phyloP scores from a whole-genome alignment of 495 filamentous ascomycete genomes.

The Penicillium maclennaniae region DNA sequence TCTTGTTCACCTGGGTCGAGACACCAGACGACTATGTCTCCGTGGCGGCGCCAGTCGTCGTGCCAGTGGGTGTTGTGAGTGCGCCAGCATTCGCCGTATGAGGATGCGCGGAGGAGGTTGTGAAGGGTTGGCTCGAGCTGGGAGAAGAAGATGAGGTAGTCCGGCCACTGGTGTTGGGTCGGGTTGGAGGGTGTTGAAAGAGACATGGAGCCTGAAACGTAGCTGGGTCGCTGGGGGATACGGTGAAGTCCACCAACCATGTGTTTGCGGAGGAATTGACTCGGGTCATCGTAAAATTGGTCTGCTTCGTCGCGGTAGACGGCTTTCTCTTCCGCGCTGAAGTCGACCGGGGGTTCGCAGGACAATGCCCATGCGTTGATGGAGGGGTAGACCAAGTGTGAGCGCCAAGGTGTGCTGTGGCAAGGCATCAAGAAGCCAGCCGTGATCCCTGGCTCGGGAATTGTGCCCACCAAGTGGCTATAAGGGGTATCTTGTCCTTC shows the following conservation, averaged over 20 bases:
- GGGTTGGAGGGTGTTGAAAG: background rate
- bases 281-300: slow-evolving; percentile 71
- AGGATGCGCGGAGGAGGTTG: slow-evolving; percentile 47
- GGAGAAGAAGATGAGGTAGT: slow-evolving; percentile 63
- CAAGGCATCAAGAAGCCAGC: slow-evolving; percentile 95
- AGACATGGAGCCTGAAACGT: slow-evolving; percentile 6
- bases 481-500: slow-evolving; percentile 3
- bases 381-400: slow-evolving; percentile 68
- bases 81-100: slow-evolving; percentile 66
- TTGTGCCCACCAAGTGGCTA: background rate
- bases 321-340: slow-evolving; percentile 52
- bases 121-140: slow-evolving; percentile 53
- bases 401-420: slow-evolving; percentile 96
- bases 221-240: slow-evolving; percentile 40
- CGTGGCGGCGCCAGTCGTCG: slow-evolving; percentile 79
- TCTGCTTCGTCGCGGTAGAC: slow-evolving; percentile 86
- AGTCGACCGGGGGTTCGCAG: slow-evolving; percentile 81
- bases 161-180: slow-evolving; percentile 48
- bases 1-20: slow-evolving; percentile 37
- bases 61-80: slow-evolving; percentile 79
- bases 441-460: slow-evolving; percentile 44
- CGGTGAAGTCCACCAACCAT: slow-evolving; percentile 43
- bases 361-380: slow-evolving; percentile 82
- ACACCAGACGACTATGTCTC: slow-evolving; percentile 86
- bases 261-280: slow-evolving; percentile 53